Base-by-base conservation (phyloP, 179 eudicot genomes). In the Drosera spatulata region DNA sequence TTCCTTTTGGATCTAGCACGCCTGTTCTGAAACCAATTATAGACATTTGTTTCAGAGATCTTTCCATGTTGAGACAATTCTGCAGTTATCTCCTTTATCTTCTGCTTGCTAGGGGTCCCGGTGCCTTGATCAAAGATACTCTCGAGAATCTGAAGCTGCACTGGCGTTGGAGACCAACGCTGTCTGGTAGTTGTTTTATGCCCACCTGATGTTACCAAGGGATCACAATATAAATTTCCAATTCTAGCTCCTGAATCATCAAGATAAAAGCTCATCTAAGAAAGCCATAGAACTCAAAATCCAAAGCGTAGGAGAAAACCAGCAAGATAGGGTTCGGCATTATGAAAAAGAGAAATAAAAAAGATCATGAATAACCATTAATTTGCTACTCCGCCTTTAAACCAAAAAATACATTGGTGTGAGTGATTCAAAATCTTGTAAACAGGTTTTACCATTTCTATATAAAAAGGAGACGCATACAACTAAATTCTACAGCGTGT, bases 21-120 rank as follows among this genome's bases (percentile, higher is more conserved):
- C 33, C 33, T 22, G 33, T 22, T 22, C 33, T 22, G 33, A 1
- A 22, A 22, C 33, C 33, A 90, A 69, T 90, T 90, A 69, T 90
- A 90, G 62, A 90, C 97, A 70, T 90, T 90, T 45, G 97, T 87
- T 70, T 90, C 97, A 2, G 95, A 84, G 54, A 90, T 87, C 64
- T 87, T 95, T 40, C 97, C 97, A 53, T 90, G 89, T 63, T 81
- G 97, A 51, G 81, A 77, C 55, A 87, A 72, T 46, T 90, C 89
- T 7, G 81, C 67, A 41, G 93, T 87, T 68, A 87, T 90, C 41
- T 90, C 97, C 65, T 82, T 85, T 68, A 90, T 85, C 87, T 85
- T 90, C 81, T 82, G 93, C 69, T 87, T 90, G 84, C 84, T 82
- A 41, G 93, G 95, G 58, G 91, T 84, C 46, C 95, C 93, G 42